A percentile compares a stretch with the other conserved stretches of the same genome.
phyloP scores from a whole-genome alignment of 2,329 filamentous ascomycete genomes.

The Phialemoniopsis sp. region DNA sequence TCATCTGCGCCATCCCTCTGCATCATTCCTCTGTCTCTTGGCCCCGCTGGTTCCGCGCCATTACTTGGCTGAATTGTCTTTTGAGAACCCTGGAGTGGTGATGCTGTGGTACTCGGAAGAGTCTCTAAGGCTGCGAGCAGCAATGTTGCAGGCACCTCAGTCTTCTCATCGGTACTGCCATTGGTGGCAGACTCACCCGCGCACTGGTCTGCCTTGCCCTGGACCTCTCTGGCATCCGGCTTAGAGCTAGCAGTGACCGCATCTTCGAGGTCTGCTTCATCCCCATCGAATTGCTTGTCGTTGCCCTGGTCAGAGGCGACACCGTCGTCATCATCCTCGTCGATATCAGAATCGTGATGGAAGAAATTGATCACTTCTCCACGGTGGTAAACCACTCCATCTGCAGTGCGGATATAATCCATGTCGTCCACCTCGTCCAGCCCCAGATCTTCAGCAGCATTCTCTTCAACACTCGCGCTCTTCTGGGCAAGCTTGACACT shows the following conservation, averaged over 20 bases:
- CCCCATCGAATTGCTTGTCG: not conserved
- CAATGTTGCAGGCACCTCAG: too few species aligned
- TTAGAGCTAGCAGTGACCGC: not conserved
- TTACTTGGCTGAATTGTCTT: not conserved
- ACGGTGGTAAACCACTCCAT: constrained; percentile 23
- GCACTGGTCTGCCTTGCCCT: not conserved
- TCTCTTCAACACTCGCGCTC: too few species aligned
- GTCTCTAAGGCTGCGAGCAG: too few species aligned
- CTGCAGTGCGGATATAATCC: constrained; percentile 16
- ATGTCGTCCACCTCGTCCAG: constrained; percentile 11
- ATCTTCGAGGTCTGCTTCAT: not conserved
- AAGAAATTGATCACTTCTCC: constrained; percentile 24
- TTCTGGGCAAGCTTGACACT: too few species aligned
- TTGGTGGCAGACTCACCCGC: too few species aligned
- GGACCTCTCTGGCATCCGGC: not conserved
- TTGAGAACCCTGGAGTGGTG: too few species aligned
- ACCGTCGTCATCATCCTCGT: constrained; percentile 3
- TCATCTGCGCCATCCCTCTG: not conserved
- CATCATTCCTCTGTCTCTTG: constrained; percentile 1
- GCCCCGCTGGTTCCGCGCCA: not conserved
- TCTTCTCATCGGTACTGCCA: too few species aligned
- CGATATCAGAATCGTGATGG: constrained; percentile 13
- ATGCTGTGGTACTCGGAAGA: too few species aligned
- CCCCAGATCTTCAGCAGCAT: not conserved
- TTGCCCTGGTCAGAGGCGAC: not conserved